Evolutionary conservation across 192 early-diverging fungal species (phyloP).

Genomic region (Coemansia sp.): DNA sequence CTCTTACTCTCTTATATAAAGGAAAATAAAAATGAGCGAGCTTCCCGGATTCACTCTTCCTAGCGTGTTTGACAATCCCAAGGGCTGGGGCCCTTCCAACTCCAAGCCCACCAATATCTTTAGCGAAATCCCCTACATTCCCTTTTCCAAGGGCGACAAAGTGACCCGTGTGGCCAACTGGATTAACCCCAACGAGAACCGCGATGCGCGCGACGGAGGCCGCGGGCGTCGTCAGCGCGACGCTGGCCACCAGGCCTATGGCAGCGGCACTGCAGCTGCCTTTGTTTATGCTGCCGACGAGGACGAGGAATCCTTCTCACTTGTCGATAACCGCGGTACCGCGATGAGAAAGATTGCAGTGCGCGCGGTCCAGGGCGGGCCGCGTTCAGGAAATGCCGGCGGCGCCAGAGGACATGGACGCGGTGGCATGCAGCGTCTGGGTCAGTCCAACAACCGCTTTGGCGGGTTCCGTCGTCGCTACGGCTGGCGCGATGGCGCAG

Average conservation of each 20-base stretch:
- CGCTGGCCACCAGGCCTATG: slow-evolving; percentile 71
- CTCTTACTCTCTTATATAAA: too few species aligned
- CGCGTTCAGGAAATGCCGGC: slow-evolving; percentile 29
- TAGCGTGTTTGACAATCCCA: slow-evolving; percentile 71
- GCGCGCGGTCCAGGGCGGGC: slow-evolving; percentile 22
- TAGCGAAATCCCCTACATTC: slow-evolving; percentile 87
- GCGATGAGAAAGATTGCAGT: slow-evolving; percentile 29
- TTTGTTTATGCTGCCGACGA: slow-evolving; percentile 87
- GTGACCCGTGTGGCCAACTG: slow-evolving; percentile 94
- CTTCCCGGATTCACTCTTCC: slow-evolving; percentile 73
- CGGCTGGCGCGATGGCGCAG: slow-evolving; percentile 50
- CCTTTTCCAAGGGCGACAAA: slow-evolving; percentile 94
- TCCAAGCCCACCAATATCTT: slow-evolving; percentile 63
- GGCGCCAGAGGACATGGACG: slow-evolving; percentile 46
- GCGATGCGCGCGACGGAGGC: slow-evolving; percentile 53
- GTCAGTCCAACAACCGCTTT: slow-evolving; percentile 23
- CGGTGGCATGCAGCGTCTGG: slow-evolving; percentile 25
- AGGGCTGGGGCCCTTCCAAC: slow-evolving; percentile 83
- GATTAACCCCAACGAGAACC: slow-evolving; percentile 68
- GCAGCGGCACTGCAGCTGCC: slow-evolving; percentile 73
- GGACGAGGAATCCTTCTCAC: slow-evolving; percentile 94
- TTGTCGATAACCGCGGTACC: slow-evolving; percentile 57
- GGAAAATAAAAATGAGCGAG: slow-evolving; percentile 47
- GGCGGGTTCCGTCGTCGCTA: slow-evolving; percentile 47
- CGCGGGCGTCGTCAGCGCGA: slow-evolving; percentile 50